phyloP scores from a whole-genome alignment of 1,284 basidiomycete genomes.

The Vanrija sp. region DNA sequence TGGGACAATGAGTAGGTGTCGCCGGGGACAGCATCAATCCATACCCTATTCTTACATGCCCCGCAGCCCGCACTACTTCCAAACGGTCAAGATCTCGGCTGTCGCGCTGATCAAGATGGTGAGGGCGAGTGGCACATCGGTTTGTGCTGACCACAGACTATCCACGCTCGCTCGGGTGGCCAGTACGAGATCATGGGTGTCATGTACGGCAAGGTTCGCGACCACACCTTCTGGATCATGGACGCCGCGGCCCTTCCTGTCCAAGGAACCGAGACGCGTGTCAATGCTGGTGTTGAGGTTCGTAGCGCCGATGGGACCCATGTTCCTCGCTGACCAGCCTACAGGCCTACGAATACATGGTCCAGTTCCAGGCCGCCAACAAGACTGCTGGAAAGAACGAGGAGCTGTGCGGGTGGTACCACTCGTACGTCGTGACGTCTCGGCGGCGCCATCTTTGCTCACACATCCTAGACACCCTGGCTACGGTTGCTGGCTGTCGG shows the following conservation, averaged over 20 bases:
- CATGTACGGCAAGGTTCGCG: conserved; percentile 95
- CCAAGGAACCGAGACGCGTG: conserved; percentile 97
- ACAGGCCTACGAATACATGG: conserved; percentile 94
- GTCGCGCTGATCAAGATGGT: conserved; percentile 99
- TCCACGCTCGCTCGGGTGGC: conserved; percentile 94
- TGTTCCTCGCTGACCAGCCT: neutral
- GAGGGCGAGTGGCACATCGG: conserved; percentile 12
- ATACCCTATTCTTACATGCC: neutral
- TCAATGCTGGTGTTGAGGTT: conserved; percentile 85
- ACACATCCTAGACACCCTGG: conserved; percentile 66
- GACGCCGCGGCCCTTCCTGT: conserved; percentile 96
- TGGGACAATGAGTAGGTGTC: conserved; percentile 77
- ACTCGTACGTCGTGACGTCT: conserved; percentile 58
- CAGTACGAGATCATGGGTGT: conserved; percentile 99
- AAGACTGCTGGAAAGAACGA: conserved; percentile 76
- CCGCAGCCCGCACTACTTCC: conserved; percentile 82
- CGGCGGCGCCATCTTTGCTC: no score
- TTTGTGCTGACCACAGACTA: conserved; percentile 60
- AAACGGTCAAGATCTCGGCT: conserved; percentile 88
- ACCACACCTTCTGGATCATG: conserved; percentile 81
- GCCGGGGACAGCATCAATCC: neutral
- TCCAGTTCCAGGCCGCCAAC: conserved; percentile 77
- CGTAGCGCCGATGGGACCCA: neutral
- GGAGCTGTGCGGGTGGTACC: conserved; percentile 97
- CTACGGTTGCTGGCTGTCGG: conserved; percentile 95